A percentile compares a stretch with the other conserved stretches of the same genome.
Conservation (phyloP, 257 asterid genomes). For the Catharanthus roseus region DNA sequence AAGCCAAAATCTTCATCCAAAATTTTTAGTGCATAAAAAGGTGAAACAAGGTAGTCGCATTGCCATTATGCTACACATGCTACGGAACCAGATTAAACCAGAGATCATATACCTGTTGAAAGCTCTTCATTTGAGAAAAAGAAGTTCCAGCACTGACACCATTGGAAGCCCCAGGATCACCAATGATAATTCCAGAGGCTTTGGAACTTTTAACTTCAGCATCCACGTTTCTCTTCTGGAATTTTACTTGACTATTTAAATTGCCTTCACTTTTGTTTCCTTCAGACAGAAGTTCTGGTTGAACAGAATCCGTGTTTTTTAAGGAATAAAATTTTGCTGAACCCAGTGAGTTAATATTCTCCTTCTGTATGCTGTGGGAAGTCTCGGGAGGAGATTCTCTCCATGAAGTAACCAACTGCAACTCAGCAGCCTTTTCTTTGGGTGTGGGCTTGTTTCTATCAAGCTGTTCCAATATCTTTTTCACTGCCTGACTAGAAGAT, state of each 20-base stretch:
- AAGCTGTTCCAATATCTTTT: conserved; percentile 62
- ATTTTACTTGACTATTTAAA: conserved; percentile 21
- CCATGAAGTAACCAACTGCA: conserved; percentile 53
- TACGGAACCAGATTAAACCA: conserved; percentile 9
- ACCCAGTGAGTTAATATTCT: conserved; percentile 25
- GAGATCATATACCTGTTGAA: conserved; percentile 56
- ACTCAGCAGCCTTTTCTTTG: conserved; percentile 68
- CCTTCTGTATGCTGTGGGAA: conserved; percentile 26
- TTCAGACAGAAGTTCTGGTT: conserved; percentile 21
- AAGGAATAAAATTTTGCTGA: conserved; percentile 32
- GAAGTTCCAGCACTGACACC: conserved; percentile 28
- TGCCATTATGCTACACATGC: neutral
- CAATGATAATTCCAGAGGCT: conserved; percentile 24
- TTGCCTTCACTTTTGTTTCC: conserved; percentile 30
- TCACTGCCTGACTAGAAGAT: conserved; percentile 37
- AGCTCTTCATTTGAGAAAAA: conserved; percentile 32
- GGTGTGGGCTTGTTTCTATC: conserved; percentile 72
- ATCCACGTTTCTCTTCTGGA: conserved; percentile 29
- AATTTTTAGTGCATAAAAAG: neutral
- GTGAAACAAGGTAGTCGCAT: neutral
- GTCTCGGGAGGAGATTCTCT: conserved; percentile 41
- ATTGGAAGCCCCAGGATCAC: conserved; percentile 24
- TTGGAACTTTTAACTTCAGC: conserved; percentile 26
- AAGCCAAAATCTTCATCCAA: neutral
- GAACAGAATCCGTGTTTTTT: conserved; percentile 27